A percentile compares a stretch with the other conserved stretches of the same genome.
These are phyloP conservation scores for Micractinium conductrix DNA, from an alignment of 139 green algal species.

Conservation along the genomic window DNA sequence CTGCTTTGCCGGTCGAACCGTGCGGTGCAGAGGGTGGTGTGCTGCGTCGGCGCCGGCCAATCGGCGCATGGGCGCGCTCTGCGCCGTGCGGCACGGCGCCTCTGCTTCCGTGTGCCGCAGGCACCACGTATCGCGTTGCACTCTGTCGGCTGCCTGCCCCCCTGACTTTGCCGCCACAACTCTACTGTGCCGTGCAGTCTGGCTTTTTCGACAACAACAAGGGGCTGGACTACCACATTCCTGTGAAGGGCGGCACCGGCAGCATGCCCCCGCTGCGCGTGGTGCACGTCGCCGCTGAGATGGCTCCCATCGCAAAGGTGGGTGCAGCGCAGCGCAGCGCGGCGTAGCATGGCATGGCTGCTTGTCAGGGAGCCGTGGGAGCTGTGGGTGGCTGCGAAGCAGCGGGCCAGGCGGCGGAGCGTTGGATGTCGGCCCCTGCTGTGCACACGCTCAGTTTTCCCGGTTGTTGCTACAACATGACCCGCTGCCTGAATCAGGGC, in stretches of 20 bases:
- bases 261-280: conserved; percentile 75
- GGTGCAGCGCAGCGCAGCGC: not conserved
- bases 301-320: conserved; percentile 98
- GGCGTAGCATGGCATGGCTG: too few relatives aligned
- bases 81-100: too few relatives aligned
- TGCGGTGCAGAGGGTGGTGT: too few relatives aligned
- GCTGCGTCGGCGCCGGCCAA: too few relatives aligned
- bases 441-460: not conserved
- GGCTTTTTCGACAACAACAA: conserved; percentile 93
- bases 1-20: too few relatives aligned
- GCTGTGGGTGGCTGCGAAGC: too few relatives aligned
- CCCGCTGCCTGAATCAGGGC: not conserved
- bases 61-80: too few relatives aligned
- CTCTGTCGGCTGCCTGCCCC: not conserved
- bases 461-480: not conserved
- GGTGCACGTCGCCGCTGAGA: conserved; percentile 96
- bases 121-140: not conserved
- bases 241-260: conserved; percentile 62
- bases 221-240: conserved; percentile 96
- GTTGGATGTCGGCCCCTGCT: too few relatives aligned
- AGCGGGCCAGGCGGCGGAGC: too few relatives aligned
- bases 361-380: too few relatives aligned
- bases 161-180: too few relatives aligned
- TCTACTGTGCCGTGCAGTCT: conserved; percentile 39
- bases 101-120: not conserved